Conservation (phyloP, 208 protist species). For the Kentomonas sorsogonicus region DNA sequence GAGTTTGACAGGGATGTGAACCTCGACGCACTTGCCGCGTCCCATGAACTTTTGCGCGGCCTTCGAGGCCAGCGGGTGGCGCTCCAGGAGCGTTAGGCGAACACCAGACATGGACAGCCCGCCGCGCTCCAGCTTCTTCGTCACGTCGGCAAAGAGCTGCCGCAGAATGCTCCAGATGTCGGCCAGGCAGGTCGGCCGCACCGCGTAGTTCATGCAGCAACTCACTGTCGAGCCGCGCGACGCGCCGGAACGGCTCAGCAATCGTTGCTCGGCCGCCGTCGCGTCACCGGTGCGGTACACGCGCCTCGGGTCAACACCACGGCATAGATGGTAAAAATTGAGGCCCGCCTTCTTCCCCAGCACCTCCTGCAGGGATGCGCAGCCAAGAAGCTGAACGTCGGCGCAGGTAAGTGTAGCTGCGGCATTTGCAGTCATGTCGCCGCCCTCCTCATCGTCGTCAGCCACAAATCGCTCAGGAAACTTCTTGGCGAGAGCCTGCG, state of each 20-base stretch:
- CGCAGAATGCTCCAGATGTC: conserved; percentile 64
- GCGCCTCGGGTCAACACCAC: conserved; percentile 65
- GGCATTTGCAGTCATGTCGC: conserved; percentile 12
- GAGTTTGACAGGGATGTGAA: conserved; percentile 63
- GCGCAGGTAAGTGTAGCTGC: conserved; percentile 38
- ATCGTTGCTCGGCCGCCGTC: too few species aligned
- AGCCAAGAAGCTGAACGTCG: conserved; percentile 53
- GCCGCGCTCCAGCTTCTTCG: conserved; percentile 57
- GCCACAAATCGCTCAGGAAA: background rate
- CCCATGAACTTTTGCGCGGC: conserved; percentile 83
- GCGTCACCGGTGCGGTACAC: conserved; percentile 74
- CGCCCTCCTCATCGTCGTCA: conserved; percentile 7
- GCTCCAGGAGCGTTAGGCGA: conserved; percentile 73
- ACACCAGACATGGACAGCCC: conserved; percentile 26
- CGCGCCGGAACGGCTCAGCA: too few species aligned
- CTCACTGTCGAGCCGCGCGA: too few species aligned
- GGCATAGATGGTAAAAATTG: conserved; percentile 62
- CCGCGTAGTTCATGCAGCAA: conserved; percentile 89
- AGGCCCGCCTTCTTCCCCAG: conserved; percentile 66
- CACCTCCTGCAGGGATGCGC: conserved; percentile 38
- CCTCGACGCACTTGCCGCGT: conserved; percentile 72
- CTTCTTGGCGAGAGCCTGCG: background rate
- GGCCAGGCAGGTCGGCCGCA: conserved; percentile 43
- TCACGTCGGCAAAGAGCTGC: conserved; percentile 68
- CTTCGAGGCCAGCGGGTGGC: conserved; percentile 74